Base-by-base conservation (phyloP, 2,329 filamentous ascomycete genomes). In the Fusarium floridanum region DNA sequence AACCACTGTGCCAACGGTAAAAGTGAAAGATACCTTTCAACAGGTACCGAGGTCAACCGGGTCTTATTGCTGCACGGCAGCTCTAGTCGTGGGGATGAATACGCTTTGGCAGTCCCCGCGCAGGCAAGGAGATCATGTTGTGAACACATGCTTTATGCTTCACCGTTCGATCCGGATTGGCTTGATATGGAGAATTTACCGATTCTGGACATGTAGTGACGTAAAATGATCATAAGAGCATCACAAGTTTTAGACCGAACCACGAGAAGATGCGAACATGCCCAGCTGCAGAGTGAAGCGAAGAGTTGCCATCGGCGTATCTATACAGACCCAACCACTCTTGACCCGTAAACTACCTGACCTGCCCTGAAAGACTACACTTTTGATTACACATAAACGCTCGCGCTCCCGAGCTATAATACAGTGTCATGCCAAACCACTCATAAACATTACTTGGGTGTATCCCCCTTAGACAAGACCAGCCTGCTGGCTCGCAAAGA, bases 401-500 rank as follows among this genome's bases (percentile, higher is more conserved):
- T 66, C 59, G 24, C 60, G 37, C 53, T 55, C 64, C 39, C 39
- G 63, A 76, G 53, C 63, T 75, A 76, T 74, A 56, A 59, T 76
- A 75, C 72, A 77, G 24, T 67, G 56, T 32, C 43, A 34, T 55
- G 16, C 17, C 17, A n/a, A 57, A 8, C 45, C 17, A 27, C 27
- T 32, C 29, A 37, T 57, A 29, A 48, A 24, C 60, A 64, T 68
- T 61, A 34, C 37, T 24, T 32, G 20, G 32, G 32, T 34, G 32
- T 12, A 34, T 12, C 10, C 5, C 20, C 34, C 17, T 29, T 68
- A 76, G 27, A 66, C 62, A 34, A 82, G 68, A 34, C 74, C 75
- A 67, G 73, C 77, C 68, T 84, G 81, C 72, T 85, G 83, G 59
- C 80, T 80, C 8, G 88, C 87, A 80, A 92, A 93, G 81, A 92